Percentiles rank a stretch among this genome's conserved stretches.
Conservation (phyloP, 148 eudicot species). For the Spergularia marina region DNA sequence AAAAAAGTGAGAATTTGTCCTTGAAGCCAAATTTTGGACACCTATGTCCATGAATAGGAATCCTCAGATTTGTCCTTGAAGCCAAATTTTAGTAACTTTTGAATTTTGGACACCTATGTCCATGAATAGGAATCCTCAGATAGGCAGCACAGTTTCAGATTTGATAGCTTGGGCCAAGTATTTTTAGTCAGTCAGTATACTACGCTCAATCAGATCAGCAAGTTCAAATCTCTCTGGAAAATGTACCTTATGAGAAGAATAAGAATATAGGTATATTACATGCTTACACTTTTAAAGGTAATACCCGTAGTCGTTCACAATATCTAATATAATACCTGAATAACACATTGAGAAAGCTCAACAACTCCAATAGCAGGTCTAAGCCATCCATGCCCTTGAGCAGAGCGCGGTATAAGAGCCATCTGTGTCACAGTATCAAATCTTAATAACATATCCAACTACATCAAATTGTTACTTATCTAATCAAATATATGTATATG, state of each 20-base stretch:
- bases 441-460: slow-evolving; percentile 1
- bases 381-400: slow-evolving; percentile 97
- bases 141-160: no score
- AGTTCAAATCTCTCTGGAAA: background rate
- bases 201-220: background rate
- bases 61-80: no score
- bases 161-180: no score
- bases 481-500: background rate
- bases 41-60: no score
- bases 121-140: no score
- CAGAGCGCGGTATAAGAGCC: slow-evolving; percentile 75
- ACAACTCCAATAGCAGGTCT: slow-evolving; percentile 91
- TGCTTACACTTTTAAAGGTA: background rate
- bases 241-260: background rate
- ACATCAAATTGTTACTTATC: background rate
- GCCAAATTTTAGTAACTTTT: no score
- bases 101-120: no score
- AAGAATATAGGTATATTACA: background rate
- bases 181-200: background rate
- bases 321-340: slow-evolving; percentile 55
- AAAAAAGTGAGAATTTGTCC: no score
- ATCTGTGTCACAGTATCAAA: slow-evolving; percentile 45
- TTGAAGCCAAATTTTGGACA: no score
- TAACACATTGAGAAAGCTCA: slow-evolving; percentile 84
- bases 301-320: slow-evolving; percentile 4